A percentile compares a stretch with the other conserved stretches of the same genome.
Conservation (phyloP, 2,329 filamentous ascomycete species). For the Microdochium trichocladiopsis region DNA sequence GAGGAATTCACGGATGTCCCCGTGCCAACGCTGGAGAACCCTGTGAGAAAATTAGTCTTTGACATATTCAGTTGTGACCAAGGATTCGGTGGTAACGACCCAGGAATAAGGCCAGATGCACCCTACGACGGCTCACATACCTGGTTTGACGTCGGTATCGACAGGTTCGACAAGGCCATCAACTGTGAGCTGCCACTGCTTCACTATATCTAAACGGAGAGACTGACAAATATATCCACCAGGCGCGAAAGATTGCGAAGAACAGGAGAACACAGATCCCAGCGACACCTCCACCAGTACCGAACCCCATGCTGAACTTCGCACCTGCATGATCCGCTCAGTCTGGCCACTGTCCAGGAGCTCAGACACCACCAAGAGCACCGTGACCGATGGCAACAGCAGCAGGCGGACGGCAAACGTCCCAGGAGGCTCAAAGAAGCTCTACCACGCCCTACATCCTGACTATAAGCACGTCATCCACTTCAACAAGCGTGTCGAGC, state of each 20-base stretch:
- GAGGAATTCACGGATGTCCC: constrained; percentile 30
- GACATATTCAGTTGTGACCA: constrained; percentile 51
- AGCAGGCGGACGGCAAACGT: constrained; percentile 2
- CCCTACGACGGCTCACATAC: constrained; percentile 35
- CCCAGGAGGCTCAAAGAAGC: constrained; percentile 12
- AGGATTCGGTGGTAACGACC: constrained; percentile 39
- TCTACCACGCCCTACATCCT: constrained; percentile 29
- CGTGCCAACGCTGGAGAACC: constrained; percentile 32
- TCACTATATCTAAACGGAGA: too few relatives aligned
- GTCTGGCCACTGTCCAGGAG: constrained; percentile 13
- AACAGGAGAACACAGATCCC: too few relatives aligned
- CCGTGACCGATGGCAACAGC: too few relatives aligned
- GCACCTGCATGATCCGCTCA: constrained; percentile 19
- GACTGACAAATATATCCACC: too few relatives aligned
- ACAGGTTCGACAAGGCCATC: constrained; percentile 39
- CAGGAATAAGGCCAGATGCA: not conserved
- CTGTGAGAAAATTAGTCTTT: constrained; percentile 56
- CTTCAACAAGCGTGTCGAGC: constrained; percentile 31
- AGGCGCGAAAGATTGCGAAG: constrained; percentile 2
- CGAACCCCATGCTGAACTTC: constrained; percentile 7
- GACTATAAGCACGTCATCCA: constrained; percentile 36
- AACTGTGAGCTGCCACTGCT: constrained; percentile 6
- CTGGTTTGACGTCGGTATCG: constrained; percentile 58
- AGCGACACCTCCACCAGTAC: not conserved
- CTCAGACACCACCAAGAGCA: too few relatives aligned